A percentile compares a stretch with the other conserved stretches of the same genome.
phyloP scores from a whole-genome alignment of 352 stramenopile genomes.

The Globisporangium cystogenes region DNA sequence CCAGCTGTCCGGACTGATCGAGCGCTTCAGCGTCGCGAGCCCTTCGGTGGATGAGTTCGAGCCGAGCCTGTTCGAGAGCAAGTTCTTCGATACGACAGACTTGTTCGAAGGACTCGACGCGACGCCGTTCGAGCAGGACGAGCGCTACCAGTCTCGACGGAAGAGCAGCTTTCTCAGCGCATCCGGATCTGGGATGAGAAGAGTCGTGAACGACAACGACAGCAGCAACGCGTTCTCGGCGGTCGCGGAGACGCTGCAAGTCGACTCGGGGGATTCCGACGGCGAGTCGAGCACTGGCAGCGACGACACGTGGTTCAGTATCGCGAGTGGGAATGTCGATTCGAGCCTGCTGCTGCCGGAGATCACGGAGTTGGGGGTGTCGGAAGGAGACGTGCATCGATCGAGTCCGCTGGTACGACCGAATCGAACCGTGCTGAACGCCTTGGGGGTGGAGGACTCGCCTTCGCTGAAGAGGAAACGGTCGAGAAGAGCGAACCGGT shows the following conservation, averaged over 20 bases:
- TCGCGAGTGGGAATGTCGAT: constrained; percentile 64
- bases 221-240: constrained; percentile 13
- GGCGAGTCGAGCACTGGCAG: constrained; percentile 68
- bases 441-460: background rate
- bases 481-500: constrained; percentile 20
- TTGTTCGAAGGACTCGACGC: constrained; percentile 14
- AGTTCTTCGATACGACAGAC: constrained; percentile 14
- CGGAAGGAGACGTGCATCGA: constrained; percentile 1
- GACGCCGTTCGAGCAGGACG: constrained; percentile 23
- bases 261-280: constrained; percentile 36
- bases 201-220: constrained; percentile 37
- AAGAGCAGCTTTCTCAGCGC: constrained; percentile 42
- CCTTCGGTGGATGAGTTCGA: background rate
- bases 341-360: constrained; percentile 12
- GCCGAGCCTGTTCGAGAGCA: constrained; percentile 8
- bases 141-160: constrained; percentile 11
- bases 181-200: constrained; percentile 42
- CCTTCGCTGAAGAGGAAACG: constrained; percentile 16
- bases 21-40: constrained; percentile 44
- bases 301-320: constrained; percentile 89
- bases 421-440: background rate
- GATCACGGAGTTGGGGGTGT: background rate
- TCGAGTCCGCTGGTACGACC: constrained; percentile 1
- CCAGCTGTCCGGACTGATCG: constrained; percentile 51
- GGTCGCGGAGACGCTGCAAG: constrained; percentile 13